phyloP scores from a whole-genome alignment of 495 filamentous ascomycete species.

The Hyaloscypha variabilis region DNA sequence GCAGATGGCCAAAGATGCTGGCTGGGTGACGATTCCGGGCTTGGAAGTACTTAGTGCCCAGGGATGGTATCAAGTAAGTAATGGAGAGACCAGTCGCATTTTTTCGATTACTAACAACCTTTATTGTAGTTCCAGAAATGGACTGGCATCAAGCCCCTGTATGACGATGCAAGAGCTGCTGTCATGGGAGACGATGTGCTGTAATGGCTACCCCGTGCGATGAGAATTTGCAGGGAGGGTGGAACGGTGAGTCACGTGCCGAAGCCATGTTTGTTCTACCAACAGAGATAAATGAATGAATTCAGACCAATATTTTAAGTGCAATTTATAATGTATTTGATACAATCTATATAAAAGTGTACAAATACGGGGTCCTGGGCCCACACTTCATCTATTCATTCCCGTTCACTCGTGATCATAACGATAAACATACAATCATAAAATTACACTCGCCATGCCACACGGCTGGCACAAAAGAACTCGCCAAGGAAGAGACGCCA shows the following conservation, averaged over 20 bases:
- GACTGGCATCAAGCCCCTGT: slow-evolving; percentile 76
- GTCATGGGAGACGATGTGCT: slow-evolving; percentile 40
- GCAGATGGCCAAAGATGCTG: slow-evolving; percentile 75
- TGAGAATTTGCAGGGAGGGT: not conserved
- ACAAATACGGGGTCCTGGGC: not conserved
- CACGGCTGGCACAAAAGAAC: not conserved
- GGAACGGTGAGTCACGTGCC: not conserved
- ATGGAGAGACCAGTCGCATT: not conserved
- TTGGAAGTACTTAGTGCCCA: slow-evolving; percentile 90
- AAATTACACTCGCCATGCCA: not conserved
- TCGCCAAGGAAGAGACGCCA: not conserved
- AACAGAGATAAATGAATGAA: not conserved
- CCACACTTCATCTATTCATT: not conserved
- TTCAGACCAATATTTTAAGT: not conserved
- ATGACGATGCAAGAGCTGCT: slow-evolving; percentile 60
- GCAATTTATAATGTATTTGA: not conserved
- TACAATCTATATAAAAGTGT: not conserved
- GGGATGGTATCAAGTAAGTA: slow-evolving; percentile 70
- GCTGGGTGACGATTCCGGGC: slow-evolving; percentile 87
- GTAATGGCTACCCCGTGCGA: not conserved
- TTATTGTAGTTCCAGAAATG: slow-evolving; percentile 66
- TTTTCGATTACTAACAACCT: not conserved
- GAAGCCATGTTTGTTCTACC: not conserved
- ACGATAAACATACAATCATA: not conserved
- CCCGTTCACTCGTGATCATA: not conserved